These are phyloP conservation scores for Pyrus pyrifolia DNA, from an alignment of 306 rosid species.

Conservation along the genomic window DNA sequence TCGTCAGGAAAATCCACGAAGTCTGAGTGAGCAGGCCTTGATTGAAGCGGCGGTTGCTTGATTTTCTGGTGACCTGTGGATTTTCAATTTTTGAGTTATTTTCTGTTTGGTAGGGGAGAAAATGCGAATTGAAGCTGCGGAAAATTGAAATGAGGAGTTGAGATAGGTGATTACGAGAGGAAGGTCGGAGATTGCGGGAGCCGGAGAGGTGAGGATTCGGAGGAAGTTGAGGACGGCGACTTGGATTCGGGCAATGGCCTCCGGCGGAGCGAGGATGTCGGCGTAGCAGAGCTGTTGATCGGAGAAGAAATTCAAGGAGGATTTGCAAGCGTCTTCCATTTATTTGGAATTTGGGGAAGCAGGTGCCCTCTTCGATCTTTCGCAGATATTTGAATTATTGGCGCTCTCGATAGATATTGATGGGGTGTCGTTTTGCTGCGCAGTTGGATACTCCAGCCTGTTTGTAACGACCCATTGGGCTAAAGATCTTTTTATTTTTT, in stretches of 20 bases:
- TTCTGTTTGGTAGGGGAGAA: slow-evolving; percentile 3
- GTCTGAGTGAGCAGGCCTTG: slow-evolving; percentile 52
- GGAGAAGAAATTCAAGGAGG: slow-evolving; percentile 64
- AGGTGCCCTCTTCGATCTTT: slow-evolving; percentile 8
- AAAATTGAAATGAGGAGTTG: background rate
- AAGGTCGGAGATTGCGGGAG: slow-evolving; percentile 72
- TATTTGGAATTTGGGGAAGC: background rate
- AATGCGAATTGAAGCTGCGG: background rate
- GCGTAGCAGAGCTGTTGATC: slow-evolving; percentile 72
- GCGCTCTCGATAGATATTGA: background rate
- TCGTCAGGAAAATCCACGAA: slow-evolving; percentile 58
- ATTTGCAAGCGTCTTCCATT: slow-evolving; percentile 45
- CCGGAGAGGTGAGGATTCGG: slow-evolving; percentile 54
- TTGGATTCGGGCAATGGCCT: slow-evolving; percentile 78
- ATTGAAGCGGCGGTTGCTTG: slow-evolving; percentile 54
- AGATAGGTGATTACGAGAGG: slow-evolving; percentile 42
- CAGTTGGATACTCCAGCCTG: too few species aligned
- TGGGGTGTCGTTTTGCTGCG: background rate
- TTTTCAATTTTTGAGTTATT: background rate
- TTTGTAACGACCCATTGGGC: too few species aligned
- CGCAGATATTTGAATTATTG: background rate
- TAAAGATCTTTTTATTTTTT: too few species aligned
- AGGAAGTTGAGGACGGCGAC: slow-evolving; percentile 79
- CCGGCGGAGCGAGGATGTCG: slow-evolving; percentile 54
- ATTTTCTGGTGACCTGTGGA: slow-evolving; percentile 52